These are phyloP conservation scores for Flaveria ramosissima DNA, from an alignment of 129 eudicot species.

Conservation along the genomic window DNA sequence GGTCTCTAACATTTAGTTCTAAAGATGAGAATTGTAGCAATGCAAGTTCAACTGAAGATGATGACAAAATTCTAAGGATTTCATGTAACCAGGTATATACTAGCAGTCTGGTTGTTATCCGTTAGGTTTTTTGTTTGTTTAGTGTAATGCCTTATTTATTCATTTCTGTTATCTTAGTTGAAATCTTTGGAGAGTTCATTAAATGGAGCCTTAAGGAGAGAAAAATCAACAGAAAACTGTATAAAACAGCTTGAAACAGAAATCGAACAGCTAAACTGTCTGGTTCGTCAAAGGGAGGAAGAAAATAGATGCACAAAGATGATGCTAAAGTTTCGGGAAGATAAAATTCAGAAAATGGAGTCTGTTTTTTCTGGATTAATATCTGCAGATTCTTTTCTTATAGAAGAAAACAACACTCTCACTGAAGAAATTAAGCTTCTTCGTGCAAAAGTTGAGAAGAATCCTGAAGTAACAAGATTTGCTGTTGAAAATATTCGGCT, in stretches of 20 bases:
- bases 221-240: conserved; percentile 72
- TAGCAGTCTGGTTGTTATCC: conserved; percentile 1
- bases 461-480: conserved; percentile 94
- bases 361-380: conserved; percentile 49
- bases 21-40: conserved; percentile 35
- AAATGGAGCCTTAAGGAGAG: conserved; percentile 88
- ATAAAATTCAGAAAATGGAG: conserved; percentile 81
- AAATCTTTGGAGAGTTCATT: conserved; percentile 75
- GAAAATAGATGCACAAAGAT: conserved; percentile 79
- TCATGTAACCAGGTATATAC: conserved; percentile 76
- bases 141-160: neutral
- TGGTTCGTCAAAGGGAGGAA: conserved; percentile 92
- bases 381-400: conserved; percentile 62
- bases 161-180: conserved; percentile 41
- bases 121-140: neutral
- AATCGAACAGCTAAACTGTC: conserved; percentile 73
- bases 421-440: conserved; percentile 63
- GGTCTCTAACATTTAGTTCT: conserved; percentile 57
- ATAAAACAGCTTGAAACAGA: conserved; percentile 80
- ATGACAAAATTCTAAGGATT: conserved; percentile 46
- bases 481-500: conserved; percentile 89
- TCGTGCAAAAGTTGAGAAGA: conserved; percentile 67
- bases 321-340: conserved; percentile 89
- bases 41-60: conserved; percentile 34
- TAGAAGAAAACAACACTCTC: conserved; percentile 68